Evolutionary conservation across 23 red algal species (phyloP).

Genomic region (Gracilaria domingensis): DNA sequence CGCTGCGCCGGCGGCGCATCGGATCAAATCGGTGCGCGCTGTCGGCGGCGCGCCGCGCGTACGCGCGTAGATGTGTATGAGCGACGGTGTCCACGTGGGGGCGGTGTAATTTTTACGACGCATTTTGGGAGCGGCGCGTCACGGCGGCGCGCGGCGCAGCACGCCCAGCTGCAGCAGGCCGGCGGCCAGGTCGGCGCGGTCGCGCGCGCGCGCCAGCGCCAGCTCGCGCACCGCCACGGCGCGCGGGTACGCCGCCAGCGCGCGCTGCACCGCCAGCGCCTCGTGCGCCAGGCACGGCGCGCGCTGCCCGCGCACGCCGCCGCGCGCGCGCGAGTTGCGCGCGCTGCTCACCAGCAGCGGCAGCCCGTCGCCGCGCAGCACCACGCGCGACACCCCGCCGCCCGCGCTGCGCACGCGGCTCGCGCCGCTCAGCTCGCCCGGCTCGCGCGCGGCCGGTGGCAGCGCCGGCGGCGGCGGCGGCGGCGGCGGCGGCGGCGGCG

Average conservation of each 20-base stretch:
- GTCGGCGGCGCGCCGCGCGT: not conserved
- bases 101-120: too few relatives aligned
- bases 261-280: conserved; percentile 45
- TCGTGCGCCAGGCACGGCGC: conserved; percentile 49
- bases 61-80: not conserved
- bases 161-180: conserved; percentile 66
- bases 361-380: conserved; percentile 25
- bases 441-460: too few relatives aligned
- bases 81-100: too few relatives aligned
- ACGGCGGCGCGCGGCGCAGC: not conserved
- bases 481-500: too few relatives aligned
- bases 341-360: not conserved
- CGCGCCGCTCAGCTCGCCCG: not conserved
- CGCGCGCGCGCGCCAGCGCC: conserved; percentile 15
- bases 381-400: conserved; percentile 40
- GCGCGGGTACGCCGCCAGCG: conserved; percentile 54
- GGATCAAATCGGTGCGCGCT: not conserved
- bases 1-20: not conserved
- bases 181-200: conserved; percentile 46
- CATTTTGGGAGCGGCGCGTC: too few relatives aligned
- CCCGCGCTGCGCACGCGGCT: conserved; percentile 8
- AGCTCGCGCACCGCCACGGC: conserved; percentile 54
- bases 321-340: not conserved
- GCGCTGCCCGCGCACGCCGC: not conserved
- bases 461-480: too few relatives aligned